Base-by-base conservation (phyloP, 768 basidiomycete species). In the Psilocybe cyanescens region DNA sequence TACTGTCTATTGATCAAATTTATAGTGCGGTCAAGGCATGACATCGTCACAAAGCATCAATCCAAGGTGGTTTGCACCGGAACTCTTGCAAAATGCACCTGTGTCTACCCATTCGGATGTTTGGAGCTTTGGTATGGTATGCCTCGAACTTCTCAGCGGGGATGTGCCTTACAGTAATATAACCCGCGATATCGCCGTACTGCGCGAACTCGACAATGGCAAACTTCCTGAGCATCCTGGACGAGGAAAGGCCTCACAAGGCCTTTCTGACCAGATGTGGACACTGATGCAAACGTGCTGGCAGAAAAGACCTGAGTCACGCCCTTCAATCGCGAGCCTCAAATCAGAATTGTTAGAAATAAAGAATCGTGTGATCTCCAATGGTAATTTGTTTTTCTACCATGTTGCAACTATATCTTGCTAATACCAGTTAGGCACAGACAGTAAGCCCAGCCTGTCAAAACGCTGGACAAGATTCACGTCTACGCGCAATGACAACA, bases 101-200 rank as follows among this genome's bases (percentile, higher is more conserved):
- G 48, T 72, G 30, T 77, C 78, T 24, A 78, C 72, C 12, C 65
- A 75, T 47, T 79, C 79, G 4, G 81, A 83, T 65, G 74, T 83
- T 7, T 83, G 83, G 83, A 79, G 79, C 31, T 81, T 82, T 62
- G 81, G 73, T 9, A 82, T 83, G 77, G 67, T 80, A 4, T 79
- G 78, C 59, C 69, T 81, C 45, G 83, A 84, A 66, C 53, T 84
- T 19, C 72, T 82, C 55, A 80, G 79, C 17, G 80, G 79, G 2
- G 68, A 78, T 19, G 69, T 70, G 29, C 81, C 82, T 7, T 83
- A 73, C 68, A 65, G 62, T 45, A 66, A 72, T 44, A 68, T 76
- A 19, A 50, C 60, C 28, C 68, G 71, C 30, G 76, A 79, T 57
- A 68, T 72, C 14, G 69, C 66, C 8, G 76, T 83, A n/a, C 59